Evolutionary conservation across 371 early-diverging fungal species (phyloP).

Genomic region (Mucor racemosus): DNA sequence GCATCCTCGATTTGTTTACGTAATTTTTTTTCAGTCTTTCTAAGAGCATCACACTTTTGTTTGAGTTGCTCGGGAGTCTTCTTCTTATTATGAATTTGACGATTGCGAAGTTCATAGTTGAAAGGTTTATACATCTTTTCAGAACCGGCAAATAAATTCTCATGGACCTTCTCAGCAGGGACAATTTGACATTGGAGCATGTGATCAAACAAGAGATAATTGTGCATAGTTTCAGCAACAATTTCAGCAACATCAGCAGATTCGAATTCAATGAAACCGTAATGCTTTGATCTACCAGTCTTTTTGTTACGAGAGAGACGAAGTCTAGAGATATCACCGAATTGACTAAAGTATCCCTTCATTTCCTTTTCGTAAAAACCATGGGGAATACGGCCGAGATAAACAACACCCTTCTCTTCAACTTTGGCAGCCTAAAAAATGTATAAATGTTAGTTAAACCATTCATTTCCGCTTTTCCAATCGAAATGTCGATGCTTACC

Average conservation of each 20-base stretch:
- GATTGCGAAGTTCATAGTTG: constrained; percentile 59
- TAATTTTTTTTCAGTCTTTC: constrained; percentile 26
- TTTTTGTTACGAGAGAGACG: constrained; percentile 87
- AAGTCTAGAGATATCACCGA: constrained; percentile 83
- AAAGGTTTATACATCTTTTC: constrained; percentile 63
- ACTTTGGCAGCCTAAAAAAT: constrained; percentile 9
- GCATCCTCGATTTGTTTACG: constrained; percentile 48
- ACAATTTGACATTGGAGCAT: constrained; percentile 83
- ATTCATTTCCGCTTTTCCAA: neutral
- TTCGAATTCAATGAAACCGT: constrained; percentile 90
- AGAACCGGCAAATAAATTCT: constrained; percentile 70
- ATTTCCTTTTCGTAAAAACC: constrained; percentile 96
- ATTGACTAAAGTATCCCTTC: constrained; percentile 88
- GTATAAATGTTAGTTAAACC: neutral
- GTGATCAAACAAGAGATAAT: constrained; percentile 86
- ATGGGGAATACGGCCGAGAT: constrained; percentile 91
- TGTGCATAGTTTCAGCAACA: constrained; percentile 95
- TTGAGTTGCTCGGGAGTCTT: constrained; percentile 55
- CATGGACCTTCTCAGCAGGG: constrained; percentile 71
- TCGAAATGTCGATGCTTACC: constrained; percentile 19
- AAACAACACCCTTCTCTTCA: constrained; percentile 74
- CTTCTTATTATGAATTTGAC: constrained; percentile 61
- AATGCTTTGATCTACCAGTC: constrained; percentile 90
- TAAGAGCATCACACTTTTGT: constrained; percentile 41
- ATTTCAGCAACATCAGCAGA: constrained; percentile 82